Conservation (phyloP, 169 alveolate species). For the Eimeria necatrix region DNA sequence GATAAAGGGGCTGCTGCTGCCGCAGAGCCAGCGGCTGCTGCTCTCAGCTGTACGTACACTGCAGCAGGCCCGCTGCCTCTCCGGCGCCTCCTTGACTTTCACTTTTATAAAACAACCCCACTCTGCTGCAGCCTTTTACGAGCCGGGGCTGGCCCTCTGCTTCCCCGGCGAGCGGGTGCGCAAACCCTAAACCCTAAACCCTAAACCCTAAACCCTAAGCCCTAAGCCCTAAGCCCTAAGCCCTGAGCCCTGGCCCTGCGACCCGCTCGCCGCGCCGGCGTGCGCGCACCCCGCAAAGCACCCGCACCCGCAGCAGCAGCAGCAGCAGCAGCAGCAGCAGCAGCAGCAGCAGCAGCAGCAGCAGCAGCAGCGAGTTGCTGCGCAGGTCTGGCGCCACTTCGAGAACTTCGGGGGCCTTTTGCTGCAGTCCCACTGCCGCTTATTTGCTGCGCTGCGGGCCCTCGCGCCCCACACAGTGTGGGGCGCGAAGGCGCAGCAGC, state of each 20-base stretch:
- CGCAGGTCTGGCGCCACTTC: constrained; percentile 50
- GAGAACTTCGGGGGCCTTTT: not conserved
- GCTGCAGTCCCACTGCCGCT: not conserved
- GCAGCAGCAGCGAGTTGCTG: not conserved
- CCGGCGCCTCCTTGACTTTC: not conserved
- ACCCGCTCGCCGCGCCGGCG: no score
- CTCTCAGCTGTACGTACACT: constrained; percentile 22
- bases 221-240: not conserved
- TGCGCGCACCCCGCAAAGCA: no score
- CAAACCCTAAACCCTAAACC: constrained; percentile 23
- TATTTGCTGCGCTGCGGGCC: not conserved
- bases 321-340: no score
- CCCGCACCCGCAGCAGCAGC: no score
- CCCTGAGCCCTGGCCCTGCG: not conserved
- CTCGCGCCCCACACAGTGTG: not conserved
- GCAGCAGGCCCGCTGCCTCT: not conserved
- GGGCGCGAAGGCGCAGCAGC: not conserved
- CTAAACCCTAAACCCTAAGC: constrained; percentile 15
- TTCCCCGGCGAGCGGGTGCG: constrained; percentile 27
- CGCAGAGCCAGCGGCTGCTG: constrained; percentile 23
- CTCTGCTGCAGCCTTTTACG: constrained; percentile 36
- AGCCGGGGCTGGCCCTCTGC: constrained; percentile 32
- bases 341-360: no score
- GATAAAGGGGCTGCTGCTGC: constrained; percentile 30
- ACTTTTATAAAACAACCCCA: not conserved